Evolutionary conservation across 208 protist genomes (phyloP).

Genomic region (Acanthamoeba healyi): DNA sequence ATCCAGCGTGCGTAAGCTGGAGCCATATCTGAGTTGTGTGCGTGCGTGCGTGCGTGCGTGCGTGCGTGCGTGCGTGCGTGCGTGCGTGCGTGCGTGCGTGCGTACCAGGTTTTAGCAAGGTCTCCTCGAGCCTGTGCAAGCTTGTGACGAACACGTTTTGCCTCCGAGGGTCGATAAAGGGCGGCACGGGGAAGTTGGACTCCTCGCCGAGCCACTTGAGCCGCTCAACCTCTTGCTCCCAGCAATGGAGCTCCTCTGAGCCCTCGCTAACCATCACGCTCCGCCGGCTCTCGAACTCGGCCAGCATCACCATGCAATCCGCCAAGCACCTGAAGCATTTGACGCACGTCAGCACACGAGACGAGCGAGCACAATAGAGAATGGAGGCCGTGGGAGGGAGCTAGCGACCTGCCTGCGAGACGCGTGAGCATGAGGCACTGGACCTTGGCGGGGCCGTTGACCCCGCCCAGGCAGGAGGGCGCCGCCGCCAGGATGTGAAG

Average conservation of each 20-base stretch:
- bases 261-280: not conserved
- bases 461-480: slow-evolving; percentile 21
- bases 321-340: not conserved
- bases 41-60: no score
- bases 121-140: not conserved
- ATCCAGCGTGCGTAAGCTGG: no score
- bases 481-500: not conserved
- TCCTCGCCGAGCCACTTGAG: slow-evolving; percentile 3
- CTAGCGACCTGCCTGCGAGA: not conserved
- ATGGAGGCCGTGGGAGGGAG: no score
- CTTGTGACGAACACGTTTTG: not conserved
- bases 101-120: not conserved
- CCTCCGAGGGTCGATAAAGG: not conserved
- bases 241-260: not conserved
- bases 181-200: not conserved
- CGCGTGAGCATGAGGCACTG: not conserved
- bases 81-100: not conserved
- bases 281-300: not conserved
- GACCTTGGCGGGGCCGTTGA: not conserved
- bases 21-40: not conserved
- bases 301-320: not conserved
- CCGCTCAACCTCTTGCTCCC: slow-evolving; percentile 23
- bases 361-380: no score
- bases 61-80: not conserved
- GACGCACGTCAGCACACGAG: no score